A percentile compares a stretch with the other conserved stretches of the same genome.
phyloP scores from a whole-genome alignment of 306 rosid species.

The Vigna nakashimae region DNA sequence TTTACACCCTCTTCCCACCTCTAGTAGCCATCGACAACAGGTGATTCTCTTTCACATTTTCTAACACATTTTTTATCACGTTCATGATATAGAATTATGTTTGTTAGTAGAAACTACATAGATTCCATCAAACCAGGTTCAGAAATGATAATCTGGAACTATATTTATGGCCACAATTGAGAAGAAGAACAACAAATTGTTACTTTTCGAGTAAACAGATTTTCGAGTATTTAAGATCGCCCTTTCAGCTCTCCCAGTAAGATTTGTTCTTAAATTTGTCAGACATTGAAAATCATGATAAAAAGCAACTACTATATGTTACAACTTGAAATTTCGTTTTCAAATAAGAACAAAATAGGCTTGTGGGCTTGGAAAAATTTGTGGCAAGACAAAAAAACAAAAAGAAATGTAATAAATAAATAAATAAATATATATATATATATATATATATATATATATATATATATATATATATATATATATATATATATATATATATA shows the following conservation, averaged over 20 bases:
- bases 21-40: conserved; percentile 27
- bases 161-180: neutral
- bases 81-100: neutral
- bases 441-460: no score
- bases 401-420: no score
- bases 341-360: neutral
- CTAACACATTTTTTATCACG: neutral
- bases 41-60: neutral
- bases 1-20: conserved; percentile 46
- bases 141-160: neutral
- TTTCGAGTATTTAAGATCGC: neutral
- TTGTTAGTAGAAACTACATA: neutral
- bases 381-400: no score
- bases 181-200: no score
- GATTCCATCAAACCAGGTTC: neutral
- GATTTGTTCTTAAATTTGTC: no score
- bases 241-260: no score
- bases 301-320: neutral
- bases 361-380: no score
- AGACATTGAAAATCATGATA: neutral
- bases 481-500: no score
- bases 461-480: no score
- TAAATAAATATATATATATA: no score
- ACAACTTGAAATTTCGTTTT: neutral
- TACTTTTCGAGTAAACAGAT: no score